These are phyloP conservation scores for Chlorella sp. DNA, from an alignment of 139 green algal species.

Conservation along the genomic window DNA sequence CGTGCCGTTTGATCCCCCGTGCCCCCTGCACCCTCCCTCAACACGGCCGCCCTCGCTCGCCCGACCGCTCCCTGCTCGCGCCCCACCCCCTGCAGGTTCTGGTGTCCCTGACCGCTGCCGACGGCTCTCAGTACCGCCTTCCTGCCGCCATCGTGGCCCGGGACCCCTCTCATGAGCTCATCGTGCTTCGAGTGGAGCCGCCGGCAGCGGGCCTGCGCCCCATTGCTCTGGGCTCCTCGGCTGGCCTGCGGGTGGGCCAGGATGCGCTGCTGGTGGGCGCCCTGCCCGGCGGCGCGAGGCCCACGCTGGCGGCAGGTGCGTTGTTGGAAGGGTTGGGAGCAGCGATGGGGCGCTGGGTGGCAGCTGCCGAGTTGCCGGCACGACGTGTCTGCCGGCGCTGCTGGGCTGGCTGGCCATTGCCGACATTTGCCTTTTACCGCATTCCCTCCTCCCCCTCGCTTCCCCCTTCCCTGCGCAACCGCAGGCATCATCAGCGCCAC, in stretches of 20 bases:
- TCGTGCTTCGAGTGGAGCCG: conserved; percentile 20
- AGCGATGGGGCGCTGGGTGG: neutral
- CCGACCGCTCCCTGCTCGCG: no score
- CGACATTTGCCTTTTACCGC: no score
- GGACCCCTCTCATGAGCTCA: conserved; percentile 27
- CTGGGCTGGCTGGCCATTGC: no score
- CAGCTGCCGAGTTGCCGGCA: neutral
- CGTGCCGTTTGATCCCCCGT: neutral
- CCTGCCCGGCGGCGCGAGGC: neutral
- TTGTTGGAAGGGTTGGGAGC: no score
- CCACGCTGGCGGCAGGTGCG: conserved; percentile 10
- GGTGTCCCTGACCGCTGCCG: conserved; percentile 3
- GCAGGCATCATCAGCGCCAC: conserved; percentile 22
- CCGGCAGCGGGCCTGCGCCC: neutral
- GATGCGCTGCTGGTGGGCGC: conserved; percentile 22
- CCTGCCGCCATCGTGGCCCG: neutral
- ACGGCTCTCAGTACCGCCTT: neutral
- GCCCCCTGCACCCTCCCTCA: neutral
- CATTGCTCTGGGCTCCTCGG: neutral
- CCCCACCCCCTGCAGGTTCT: neutral
- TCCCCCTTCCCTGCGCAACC: no score
- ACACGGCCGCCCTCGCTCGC: neutral
- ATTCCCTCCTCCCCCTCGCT: no score
- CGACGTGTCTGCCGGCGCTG: no score
- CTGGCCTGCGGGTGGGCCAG: conserved; percentile 26